Evolutionary conservation across 371 early-diverging fungal species (phyloP).

Genomic region (Mucor piriformis): DNA sequence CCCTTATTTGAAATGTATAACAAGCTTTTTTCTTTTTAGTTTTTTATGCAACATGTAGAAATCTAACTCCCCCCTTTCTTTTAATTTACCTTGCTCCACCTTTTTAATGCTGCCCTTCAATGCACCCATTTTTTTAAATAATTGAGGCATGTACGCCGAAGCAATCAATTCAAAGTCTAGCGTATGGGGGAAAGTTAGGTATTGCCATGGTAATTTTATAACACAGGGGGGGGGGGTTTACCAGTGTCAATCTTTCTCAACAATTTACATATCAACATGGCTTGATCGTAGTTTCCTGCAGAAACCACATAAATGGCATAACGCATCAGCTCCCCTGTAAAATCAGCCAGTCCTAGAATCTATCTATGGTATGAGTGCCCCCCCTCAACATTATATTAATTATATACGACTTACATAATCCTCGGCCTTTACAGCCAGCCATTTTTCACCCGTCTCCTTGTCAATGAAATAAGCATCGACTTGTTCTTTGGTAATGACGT

Average conservation of each 20-base stretch:
- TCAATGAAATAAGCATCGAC: slow-evolving; percentile 51
- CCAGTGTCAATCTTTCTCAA: slow-evolving; percentile 50
- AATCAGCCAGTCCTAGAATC: slow-evolving; percentile 65
- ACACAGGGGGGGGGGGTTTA: too few relatives aligned
- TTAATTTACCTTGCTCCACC: slow-evolving; percentile 42
- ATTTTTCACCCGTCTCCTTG: slow-evolving; percentile 25
- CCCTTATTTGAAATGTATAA: slow-evolving; percentile 46
- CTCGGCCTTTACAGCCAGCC: slow-evolving; percentile 44
- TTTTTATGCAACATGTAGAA: neutral
- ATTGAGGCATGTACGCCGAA: slow-evolving; percentile 26
- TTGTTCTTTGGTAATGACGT: slow-evolving; percentile 47
- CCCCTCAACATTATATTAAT: too few relatives aligned
- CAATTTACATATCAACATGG: slow-evolving; percentile 50
- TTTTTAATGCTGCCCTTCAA: slow-evolving; percentile 37
- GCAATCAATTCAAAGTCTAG: slow-evolving; percentile 40
- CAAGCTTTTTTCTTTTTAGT: slow-evolving; percentile 24
- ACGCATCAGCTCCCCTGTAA: slow-evolving; percentile 77
- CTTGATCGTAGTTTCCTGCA: slow-evolving; percentile 46
- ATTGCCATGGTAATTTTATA: too few relatives aligned
- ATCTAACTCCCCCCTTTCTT: too few relatives aligned
- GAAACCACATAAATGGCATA: slow-evolving; percentile 59
- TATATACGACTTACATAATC: slow-evolving; percentile 63
- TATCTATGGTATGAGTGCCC: too few relatives aligned
- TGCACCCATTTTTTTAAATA: slow-evolving; percentile 38
- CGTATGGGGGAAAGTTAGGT: neutral